Conservation (phyloP, 1,284 basidiomycete genomes). For the Pascua sp. region DNA sequence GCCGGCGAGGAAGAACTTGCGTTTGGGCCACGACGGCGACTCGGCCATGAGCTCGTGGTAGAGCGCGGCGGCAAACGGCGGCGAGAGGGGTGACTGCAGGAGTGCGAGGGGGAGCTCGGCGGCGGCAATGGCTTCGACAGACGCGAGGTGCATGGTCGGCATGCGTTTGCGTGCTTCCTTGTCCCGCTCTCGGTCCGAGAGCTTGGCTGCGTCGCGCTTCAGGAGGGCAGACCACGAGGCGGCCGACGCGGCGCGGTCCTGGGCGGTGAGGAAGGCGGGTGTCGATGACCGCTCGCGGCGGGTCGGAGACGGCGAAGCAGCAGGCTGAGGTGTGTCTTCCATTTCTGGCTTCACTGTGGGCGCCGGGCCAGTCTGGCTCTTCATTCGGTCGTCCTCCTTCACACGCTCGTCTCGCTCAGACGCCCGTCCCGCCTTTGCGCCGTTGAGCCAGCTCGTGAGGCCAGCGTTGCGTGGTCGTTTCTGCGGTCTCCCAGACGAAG, state of each 20-base stretch:
- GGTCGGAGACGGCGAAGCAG: slow-evolving; percentile 9
- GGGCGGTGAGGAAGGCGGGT: slow-evolving; percentile 13
- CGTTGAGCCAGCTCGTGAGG: no score
- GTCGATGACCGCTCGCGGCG: slow-evolving; percentile 24
- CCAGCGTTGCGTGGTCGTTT: no score
- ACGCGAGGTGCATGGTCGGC: slow-evolving; percentile 31
- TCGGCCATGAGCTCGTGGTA: slow-evolving; percentile 55
- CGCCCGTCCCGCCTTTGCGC: no score
- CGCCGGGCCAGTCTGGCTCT: no score
- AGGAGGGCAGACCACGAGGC: slow-evolving; percentile 19
- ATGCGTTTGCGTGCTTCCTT: slow-evolving; percentile 21
- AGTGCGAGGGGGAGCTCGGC: slow-evolving; percentile 47
- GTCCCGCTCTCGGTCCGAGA: neutral
- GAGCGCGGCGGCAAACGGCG: slow-evolving; percentile 59
- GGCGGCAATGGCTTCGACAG: slow-evolving; percentile 57
- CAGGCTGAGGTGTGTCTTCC: no score
- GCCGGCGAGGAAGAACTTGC: slow-evolving; percentile 43
- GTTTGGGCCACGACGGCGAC: slow-evolving; percentile 33
- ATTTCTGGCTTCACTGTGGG: no score
- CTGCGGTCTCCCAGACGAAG: no score
- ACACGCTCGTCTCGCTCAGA: no score
- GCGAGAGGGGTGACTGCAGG: slow-evolving; percentile 59
- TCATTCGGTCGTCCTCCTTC: no score
- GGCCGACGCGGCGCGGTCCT: slow-evolving; percentile 7
- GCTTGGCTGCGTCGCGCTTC: neutral